Evolutionary conservation across 2,329 filamentous ascomycete genomes (phyloP), one percentile per base, ranked within the genome.

Genomic region (Pseudogymnoascus sp.): DNA sequence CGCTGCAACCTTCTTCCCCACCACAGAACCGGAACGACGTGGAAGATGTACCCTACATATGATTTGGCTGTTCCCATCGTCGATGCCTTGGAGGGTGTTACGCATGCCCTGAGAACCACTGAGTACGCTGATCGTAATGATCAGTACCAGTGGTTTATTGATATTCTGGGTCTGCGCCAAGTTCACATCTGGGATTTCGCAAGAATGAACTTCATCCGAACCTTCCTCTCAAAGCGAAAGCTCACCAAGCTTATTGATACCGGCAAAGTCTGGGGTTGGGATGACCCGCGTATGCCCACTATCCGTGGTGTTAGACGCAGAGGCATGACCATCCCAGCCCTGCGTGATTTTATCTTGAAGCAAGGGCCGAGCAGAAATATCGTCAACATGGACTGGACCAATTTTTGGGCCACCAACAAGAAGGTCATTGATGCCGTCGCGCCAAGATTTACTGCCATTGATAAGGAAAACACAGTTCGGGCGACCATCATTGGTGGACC

Each of bases 41-140:
- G 90, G 89, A 93, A 93, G 78, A 88, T 91, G 73, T 93, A 93
- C 77, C 90, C 90, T 36, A 93, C 88, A 67, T 95, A 95, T 79
- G 90, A 95, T 75, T 91, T 93, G 73, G 90, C 89, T 67, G 92
- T 89, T 76, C 90, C 90, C 14, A 85, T 93, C 21, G 86, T 95
- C 64, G 90, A 95, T 76, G 86, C 86, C 65, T 77, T 90, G 68
- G 90, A 95, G 79, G 90, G 90, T 42, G 87, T 95, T 62, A 95
- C 90, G 2, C 90, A 93, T 73, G 90, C 90, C 6, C 82, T 95
- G 63, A 84, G 90, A 69, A 92, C 90, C 1, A 93, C 89, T 69
- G 90, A 95, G 80, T 95, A 93, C 78, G 90, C 90, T 63, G 90
- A 95, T 76, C 88, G 90, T 67, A 92, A 95, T 75, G 86, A 88